Conservation (phyloP, 495 filamentous ascomycete species). For the Aspergillus panamensis region DNA sequence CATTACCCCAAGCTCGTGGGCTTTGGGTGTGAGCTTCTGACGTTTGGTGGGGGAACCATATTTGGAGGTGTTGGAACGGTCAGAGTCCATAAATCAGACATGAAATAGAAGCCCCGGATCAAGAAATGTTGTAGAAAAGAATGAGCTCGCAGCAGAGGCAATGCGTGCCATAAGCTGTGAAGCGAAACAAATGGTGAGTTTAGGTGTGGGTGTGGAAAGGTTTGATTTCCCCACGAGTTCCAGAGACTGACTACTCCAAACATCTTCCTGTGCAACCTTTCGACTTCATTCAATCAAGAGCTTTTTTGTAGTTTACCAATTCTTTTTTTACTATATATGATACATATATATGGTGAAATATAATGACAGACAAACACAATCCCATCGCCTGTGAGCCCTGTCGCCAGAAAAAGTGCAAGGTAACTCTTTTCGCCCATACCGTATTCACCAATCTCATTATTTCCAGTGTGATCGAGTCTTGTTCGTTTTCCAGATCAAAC, state of each 20-base stretch:
- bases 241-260: neutral
- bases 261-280: neutral
- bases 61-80: neutral
- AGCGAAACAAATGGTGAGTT: neutral
- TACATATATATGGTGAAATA: slow-evolving; percentile 1
- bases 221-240: slow-evolving; percentile 13
- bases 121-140: neutral
- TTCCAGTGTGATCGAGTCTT: slow-evolving; percentile 25
- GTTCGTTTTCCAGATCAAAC: slow-evolving; percentile 5
- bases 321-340: neutral
- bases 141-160: neutral
- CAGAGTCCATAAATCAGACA: slow-evolving; percentile 11
- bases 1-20: slow-evolving; percentile 42
- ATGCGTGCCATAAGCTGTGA: neutral
- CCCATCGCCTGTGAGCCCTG: slow-evolving; percentile 30
- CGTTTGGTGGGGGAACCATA: slow-evolving; percentile 26
- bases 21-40: slow-evolving; percentile 28
- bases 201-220: too few relatives aligned
- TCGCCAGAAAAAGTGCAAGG: slow-evolving; percentile 31
- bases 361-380: slow-evolving; percentile 17
- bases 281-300: neutral
- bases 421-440: neutral
- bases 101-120: neutral
- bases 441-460: neutral
- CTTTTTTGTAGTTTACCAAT: neutral